Base-by-base conservation (phyloP, 371 early-diverging fungal species). In the Mortierella sp. region DNA sequence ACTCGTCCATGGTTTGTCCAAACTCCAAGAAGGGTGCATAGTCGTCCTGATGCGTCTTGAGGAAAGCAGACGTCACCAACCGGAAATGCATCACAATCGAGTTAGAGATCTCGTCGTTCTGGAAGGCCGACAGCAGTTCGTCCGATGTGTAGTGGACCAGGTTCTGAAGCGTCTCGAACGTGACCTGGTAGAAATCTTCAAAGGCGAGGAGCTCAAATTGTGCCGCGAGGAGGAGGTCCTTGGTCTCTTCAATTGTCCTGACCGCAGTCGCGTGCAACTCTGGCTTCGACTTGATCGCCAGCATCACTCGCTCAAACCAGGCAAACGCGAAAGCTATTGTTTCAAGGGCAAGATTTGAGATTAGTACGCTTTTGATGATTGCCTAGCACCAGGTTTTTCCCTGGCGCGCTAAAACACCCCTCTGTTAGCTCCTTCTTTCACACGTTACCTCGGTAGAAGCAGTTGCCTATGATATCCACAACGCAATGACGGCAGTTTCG, bases 371-470 rank as follows among this genome's bases (percentile, higher is more conserved):
- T 5, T 19, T 6, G 34, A 46, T n/a, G 13, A 13, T 46, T 8
- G 48, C 48, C 5, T 46, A 46, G 5, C 5, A 5, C 59, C 5
- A 31, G 4, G 6, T 55, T 6, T 26, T 61, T 74, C 13, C 28
- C 14, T 21, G 37, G n/a, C 21, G 2, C 13, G 48, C 48, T 46
- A 46, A 46, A 59, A 31, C 26, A 13, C 43, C 59, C 71, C 28
- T 48, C 40, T 6, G 43, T 37, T n/a, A 34, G 59, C 19, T 70
- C 67, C 10, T 0, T n/a, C 54, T 34, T 64, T 13, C 55, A 37
- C 28, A 26, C n/a, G 19, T n/a, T 91, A 92, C 94, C 94, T 91
- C 94, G 77, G 82, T 92, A 94, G 72, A 94, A 94, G 74, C 95
- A 94, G 71, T 94, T 94, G 64, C 94, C 93, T 93, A 78, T 57